Percentiles rank a stretch among this genome's conserved stretches.
Conservation (phyloP, 306 rosid species). For the Carpinus fangiana region DNA sequence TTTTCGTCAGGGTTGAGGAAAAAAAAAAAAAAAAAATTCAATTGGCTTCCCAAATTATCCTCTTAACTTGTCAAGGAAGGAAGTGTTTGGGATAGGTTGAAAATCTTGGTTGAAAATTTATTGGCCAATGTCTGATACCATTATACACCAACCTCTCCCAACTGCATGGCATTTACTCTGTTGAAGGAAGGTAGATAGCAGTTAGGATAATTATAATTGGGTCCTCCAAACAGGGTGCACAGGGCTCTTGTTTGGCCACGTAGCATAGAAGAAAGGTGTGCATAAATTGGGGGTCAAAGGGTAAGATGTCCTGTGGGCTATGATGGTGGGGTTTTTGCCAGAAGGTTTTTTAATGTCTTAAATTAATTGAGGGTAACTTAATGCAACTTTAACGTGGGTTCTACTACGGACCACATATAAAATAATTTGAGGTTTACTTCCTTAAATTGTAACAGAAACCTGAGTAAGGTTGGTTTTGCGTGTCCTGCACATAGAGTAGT, state of each 20-base stretch:
- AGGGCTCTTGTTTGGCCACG: conserved; percentile 20
- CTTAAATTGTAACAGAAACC: too few species aligned
- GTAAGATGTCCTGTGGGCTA: too few species aligned
- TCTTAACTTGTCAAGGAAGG: conserved; percentile 12
- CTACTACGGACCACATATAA: too few species aligned
- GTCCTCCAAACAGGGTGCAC: not conserved
- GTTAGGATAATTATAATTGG: conserved; percentile 35
- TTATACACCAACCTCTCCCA: conserved; percentile 16
- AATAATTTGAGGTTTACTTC: too few species aligned
- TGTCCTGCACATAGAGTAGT: too few species aligned
- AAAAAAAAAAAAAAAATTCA: not conserved
- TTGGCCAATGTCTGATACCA: conserved; percentile 23
- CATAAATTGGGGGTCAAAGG: not conserved
- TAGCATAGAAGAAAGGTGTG: not conserved
- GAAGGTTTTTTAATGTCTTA: not conserved
- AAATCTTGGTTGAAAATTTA: conserved; percentile 19
- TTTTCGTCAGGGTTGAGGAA: not conserved
- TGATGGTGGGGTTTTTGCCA: not conserved
- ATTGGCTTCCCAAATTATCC: not conserved
- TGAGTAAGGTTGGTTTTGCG: too few species aligned
- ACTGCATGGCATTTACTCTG: conserved; percentile 42
- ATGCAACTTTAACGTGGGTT: not conserved
- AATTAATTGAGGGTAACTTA: not conserved
- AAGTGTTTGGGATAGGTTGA: conserved; percentile 17
- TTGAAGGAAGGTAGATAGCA: conserved; percentile 36